These are phyloP conservation scores for Paramecium sonneborni DNA, from an alignment of 73 alveolate species.

Conservation along the genomic window DNA sequence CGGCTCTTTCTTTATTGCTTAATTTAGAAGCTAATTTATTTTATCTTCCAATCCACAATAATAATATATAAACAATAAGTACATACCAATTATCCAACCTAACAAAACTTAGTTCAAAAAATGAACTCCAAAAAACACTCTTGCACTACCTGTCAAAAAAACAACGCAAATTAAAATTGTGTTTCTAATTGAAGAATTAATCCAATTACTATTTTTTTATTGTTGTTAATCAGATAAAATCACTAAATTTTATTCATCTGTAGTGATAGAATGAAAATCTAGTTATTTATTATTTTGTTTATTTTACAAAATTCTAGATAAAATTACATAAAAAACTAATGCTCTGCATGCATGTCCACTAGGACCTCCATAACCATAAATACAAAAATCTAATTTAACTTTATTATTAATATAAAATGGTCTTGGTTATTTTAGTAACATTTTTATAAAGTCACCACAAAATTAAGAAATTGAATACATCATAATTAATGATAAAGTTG, in stretches of 20 bases:
- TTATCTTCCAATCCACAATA: constrained; percentile 6
- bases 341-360: constrained; percentile 23
- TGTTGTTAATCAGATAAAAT: too few species aligned
- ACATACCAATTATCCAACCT: constrained; percentile 53
- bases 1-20: neutral
- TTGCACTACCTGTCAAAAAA: neutral
- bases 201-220: too few species aligned
- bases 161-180: neutral
- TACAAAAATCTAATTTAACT: neutral
- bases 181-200: too few species aligned
- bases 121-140: constrained; percentile 60
- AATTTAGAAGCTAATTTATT: neutral
- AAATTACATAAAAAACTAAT: neutral
- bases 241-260: neutral
- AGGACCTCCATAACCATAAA: constrained; percentile 41
- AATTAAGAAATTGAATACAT: neutral
- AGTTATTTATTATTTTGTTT: neutral
- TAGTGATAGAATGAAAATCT: too few species aligned
- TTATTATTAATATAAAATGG: neutral
- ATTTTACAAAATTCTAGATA: constrained; percentile 23
- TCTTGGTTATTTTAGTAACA: neutral
- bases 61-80: neutral
- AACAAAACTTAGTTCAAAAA: constrained; percentile 26
- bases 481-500: neutral
- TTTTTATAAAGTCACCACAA: neutral